Conservation (phyloP, 768 basidiomycete species). For the Phanerochaete sordida region DNA sequence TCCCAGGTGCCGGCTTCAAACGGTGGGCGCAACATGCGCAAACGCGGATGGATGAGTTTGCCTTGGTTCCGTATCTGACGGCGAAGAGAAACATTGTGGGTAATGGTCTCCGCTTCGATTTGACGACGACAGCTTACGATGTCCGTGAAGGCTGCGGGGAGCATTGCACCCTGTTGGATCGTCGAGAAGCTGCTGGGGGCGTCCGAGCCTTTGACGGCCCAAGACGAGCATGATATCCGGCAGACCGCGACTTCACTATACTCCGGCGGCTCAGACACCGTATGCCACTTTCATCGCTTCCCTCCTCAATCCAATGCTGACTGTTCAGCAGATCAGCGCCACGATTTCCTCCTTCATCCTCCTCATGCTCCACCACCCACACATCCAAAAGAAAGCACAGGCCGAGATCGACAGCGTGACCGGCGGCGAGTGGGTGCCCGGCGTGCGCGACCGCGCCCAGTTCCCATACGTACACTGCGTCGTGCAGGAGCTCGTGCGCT, state of each 20-base stretch:
- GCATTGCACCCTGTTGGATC: background rate
- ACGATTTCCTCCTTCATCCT: background rate
- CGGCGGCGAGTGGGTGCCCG: conserved; percentile 9
- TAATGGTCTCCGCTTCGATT: too few species aligned
- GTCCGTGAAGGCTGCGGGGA: conserved; percentile 3
- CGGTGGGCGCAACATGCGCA: too few species aligned
- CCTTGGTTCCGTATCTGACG: too few species aligned
- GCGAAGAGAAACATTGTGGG: too few species aligned
- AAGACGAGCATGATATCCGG: conserved; percentile 47
- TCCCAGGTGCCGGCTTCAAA: too few species aligned
- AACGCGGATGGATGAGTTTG: too few species aligned
- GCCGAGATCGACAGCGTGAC: background rate
- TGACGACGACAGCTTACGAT: too few species aligned
- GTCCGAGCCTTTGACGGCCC: conserved; percentile 12
- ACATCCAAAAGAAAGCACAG: background rate
- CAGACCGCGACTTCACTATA: background rate
- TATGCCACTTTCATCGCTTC: background rate
- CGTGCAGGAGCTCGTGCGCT: conserved; percentile 10
- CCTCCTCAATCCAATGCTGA: background rate
- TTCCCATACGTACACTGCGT: conserved; percentile 13
- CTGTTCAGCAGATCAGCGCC: background rate
- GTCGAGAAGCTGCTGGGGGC: background rate
- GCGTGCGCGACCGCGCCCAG: conserved; percentile 1
- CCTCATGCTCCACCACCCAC: background rate
- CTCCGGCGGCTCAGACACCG: background rate